Evolutionary conservation across 441 rosid genomes (phyloP).

Genomic region (Euphorbia neoarborescens): DNA sequence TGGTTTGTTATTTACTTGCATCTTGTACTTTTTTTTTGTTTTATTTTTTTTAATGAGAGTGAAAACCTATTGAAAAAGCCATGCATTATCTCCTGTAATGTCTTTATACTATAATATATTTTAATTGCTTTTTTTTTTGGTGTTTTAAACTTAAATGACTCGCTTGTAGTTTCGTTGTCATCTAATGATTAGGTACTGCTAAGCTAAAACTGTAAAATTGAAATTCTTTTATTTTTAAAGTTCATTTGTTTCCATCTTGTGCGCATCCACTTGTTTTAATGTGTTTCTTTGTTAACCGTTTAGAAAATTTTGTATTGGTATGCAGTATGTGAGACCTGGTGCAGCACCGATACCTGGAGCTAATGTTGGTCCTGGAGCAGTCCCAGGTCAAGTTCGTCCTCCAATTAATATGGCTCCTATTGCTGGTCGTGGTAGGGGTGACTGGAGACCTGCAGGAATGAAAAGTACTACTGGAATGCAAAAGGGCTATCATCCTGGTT

Average conservation of each 20-base stretch:
- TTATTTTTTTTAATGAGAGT: background rate
- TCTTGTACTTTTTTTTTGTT: background rate
- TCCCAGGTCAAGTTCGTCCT: constrained; percentile 76
- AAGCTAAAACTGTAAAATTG: background rate
- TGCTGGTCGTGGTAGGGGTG: constrained; percentile 93
- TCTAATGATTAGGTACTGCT: background rate
- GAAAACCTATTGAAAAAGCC: background rate
- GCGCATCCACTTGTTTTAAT: constrained; percentile 12
- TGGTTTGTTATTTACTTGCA: background rate
- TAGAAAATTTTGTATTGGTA: constrained; percentile 24
- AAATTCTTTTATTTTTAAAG: background rate
- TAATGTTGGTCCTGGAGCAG: constrained; percentile 40
- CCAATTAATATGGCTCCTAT: constrained; percentile 43
- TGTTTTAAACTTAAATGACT: background rate
- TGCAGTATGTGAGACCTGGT: constrained; percentile 99
- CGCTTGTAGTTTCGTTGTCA: background rate
- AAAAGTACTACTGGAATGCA: constrained; percentile 56
- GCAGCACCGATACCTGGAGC: constrained; percentile 73
- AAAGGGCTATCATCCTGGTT: constrained; percentile 63
- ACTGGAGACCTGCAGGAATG: constrained; percentile 76
- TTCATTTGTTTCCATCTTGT: background rate
- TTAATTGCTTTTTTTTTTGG: background rate
- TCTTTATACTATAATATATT: background rate
- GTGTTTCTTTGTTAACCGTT: constrained; percentile 11
- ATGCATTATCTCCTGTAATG: background rate